phyloP scores from a whole-genome alignment of 805 yeast genomes.

The Metschnikowia cubensis region DNA sequence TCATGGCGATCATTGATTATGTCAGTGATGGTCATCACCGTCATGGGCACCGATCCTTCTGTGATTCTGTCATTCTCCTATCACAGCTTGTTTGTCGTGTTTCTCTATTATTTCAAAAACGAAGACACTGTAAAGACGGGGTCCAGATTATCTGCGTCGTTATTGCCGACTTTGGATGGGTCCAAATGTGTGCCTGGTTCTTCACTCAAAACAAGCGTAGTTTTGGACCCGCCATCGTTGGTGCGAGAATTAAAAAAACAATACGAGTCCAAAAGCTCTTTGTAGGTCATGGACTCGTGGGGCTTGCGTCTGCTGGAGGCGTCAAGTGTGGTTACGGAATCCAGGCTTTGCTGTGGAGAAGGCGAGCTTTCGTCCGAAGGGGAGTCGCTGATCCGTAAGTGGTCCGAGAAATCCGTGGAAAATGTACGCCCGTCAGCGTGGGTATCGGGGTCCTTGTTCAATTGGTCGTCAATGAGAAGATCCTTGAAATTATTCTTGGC shows the following conservation, averaged over 20 bases:
- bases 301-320: neutral
- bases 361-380: neutral
- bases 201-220: conserved; percentile 18
- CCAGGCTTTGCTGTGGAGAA: neutral
- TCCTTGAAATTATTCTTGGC: conserved; percentile 6
- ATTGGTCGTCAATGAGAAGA: conserved; percentile 2
- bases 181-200: conserved; percentile 6
- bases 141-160: neutral
- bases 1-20: too few relatives aligned
- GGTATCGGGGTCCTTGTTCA: neutral
- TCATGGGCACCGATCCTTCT: too few relatives aligned
- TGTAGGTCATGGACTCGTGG: conserved; percentile 50
- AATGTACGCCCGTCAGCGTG: neutral
- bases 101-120: conserved; percentile 7
- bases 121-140: conserved; percentile 15
- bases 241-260: conserved; percentile 47
- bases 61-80: too few relatives aligned
- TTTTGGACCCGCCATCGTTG: conserved; percentile 16
- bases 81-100: too few relatives aligned
- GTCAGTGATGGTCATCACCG: too few relatives aligned
- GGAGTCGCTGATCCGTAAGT: neutral
- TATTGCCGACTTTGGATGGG: neutral
- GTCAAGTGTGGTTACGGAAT: neutral
- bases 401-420: neutral
- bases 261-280: conserved; percentile 53